A percentile compares a stretch with the other conserved stretches of the same genome.
Conservation (phyloP, 305 asterid genomes). For the Fraxinus ornus region DNA sequence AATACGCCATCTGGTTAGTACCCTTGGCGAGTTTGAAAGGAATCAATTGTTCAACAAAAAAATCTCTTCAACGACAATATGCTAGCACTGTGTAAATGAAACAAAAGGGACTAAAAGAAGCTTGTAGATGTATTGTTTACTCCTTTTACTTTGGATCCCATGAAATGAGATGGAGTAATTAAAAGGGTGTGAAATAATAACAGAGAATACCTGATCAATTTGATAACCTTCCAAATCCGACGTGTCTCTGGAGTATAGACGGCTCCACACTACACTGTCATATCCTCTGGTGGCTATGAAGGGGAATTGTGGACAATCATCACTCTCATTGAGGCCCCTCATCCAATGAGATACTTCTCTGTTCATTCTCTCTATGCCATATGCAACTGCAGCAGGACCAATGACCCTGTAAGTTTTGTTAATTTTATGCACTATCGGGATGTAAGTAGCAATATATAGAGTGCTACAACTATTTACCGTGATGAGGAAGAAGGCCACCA, state of each 20-base stretch:
- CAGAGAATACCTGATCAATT: constrained; percentile 49
- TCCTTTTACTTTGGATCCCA: neutral
- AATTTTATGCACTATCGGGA: neutral
- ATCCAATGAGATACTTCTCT: constrained; percentile 85
- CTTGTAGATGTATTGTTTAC: neutral
- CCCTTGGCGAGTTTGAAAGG: neutral
- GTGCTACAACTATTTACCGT: constrained; percentile 46
- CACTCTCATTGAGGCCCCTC: constrained; percentile 58
- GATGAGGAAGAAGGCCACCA: constrained; percentile 98
- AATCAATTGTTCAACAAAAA: neutral
- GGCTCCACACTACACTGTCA: constrained; percentile 98
- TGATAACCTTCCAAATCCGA: constrained; percentile 66
- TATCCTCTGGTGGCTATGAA: constrained; percentile 88
- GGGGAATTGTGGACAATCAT: constrained; percentile 51
- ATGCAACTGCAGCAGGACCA: constrained; percentile 56
- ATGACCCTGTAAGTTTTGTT: neutral
- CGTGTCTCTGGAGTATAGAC: constrained; percentile 72
- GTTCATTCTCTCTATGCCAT: constrained; percentile 81
- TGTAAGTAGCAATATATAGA: neutral
- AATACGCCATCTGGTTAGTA: neutral
- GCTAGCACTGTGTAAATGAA: neutral
- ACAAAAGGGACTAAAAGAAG: neutral
- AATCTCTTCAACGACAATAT: neutral
- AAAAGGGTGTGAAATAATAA: neutral
- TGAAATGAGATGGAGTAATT: neutral